Evolutionary conservation across 371 early-diverging fungal species (phyloP), one percentile per base, ranked within the genome.

Genomic region (Dichotomocladium elegans): DNA sequence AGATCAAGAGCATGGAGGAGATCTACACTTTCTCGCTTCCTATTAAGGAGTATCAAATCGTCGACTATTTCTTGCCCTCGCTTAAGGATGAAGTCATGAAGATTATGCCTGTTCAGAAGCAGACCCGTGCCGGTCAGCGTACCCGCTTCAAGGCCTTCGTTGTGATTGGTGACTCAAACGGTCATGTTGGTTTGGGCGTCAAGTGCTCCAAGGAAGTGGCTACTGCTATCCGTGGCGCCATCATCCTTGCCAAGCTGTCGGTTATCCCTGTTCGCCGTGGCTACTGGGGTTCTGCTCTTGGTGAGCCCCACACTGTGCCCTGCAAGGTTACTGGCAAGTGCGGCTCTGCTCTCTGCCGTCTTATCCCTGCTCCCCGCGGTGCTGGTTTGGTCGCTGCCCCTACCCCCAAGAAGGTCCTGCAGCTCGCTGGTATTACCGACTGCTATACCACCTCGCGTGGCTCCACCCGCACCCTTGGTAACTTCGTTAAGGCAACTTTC

Each of bases 41-140:
- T 57, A 94, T 99, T 86, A 97, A 98, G 90, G 99, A 99, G 82
- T 95, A 93, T 87, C 99, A 99, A 82, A 97, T 99, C 55, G 91
- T 99, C 61, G 99, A 99, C 80, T 82, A 78, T 79, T 94, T 99
- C 87, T 80, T 99, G 54, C 92, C 92, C 63, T 91, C 88, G 61
- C 87, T 99, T 62, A 96, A 95, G 91, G 99, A 99, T 72, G 96
- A 99, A 80, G 96, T 99, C 64, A 96, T 99, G 90, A 95, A 96
- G 87, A 95, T 98, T 74, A 98, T 96, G 86, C 97, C 98, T 62
- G 99, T 99, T 68, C 99, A 99, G 86, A 99, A 99, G 90, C 99
- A 99, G 83, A 99, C 99, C 67, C 93, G 94, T 75, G 99, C 99
- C 62, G 99, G 99, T 86, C 99, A 99, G 85, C 94, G 98, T 70